Evolutionary conservation across 2,329 filamentous ascomycete genomes (phyloP), one percentile per base, ranked within the genome.

Genomic region (Monosporascus sp.): DNA sequence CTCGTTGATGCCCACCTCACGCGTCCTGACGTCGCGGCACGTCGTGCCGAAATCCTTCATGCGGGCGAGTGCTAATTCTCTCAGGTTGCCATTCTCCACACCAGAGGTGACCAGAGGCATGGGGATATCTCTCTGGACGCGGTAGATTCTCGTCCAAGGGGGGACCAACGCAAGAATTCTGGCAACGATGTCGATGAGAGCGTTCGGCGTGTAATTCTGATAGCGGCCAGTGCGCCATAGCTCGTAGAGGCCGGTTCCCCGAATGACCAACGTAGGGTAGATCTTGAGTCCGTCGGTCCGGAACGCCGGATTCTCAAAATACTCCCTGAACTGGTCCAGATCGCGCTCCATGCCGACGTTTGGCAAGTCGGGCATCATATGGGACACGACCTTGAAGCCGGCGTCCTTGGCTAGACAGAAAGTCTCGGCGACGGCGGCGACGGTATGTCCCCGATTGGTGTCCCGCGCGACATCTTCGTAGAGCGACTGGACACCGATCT

Each of bases 1-100:
- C 74, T 99, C 94, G 70, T 99, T 99, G 73, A 99, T 92, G 55
- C 94, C 94, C 24, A 99, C 94, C 74, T 99, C 94, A 56, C 94
- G 85, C 2, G 94, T 99, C 16, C 94, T 87, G 24, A 99, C 94
- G 65, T 99, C 94, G 59, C 95, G 90, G 69, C 95, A 99, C 1
- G 90, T 91, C 0, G 94, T 99, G 49, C 95, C 95, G 63, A 99
- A 97, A 69, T 99, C 94, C 72, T 97, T 97, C 95, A 99, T 99
- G 22, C 94, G 82, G n/a, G 92, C 91, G 52, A 99, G 77, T 0
- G 94, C 93, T 48, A 99, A 77, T 71, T 99, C 94, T 57, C 94
- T 86, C 40, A 99, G 76, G 68, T 99, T 99, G 56, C 94, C 94
- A 63, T 99, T 99, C 74, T 99, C 94, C 0, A 99, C 94, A 41